Percentiles rank a stretch among this genome's conserved stretches.
These are phyloP conservation scores for Kazachstania kunashirensis DNA, from an alignment of 805 yeast species.

Conservation along the genomic window DNA sequence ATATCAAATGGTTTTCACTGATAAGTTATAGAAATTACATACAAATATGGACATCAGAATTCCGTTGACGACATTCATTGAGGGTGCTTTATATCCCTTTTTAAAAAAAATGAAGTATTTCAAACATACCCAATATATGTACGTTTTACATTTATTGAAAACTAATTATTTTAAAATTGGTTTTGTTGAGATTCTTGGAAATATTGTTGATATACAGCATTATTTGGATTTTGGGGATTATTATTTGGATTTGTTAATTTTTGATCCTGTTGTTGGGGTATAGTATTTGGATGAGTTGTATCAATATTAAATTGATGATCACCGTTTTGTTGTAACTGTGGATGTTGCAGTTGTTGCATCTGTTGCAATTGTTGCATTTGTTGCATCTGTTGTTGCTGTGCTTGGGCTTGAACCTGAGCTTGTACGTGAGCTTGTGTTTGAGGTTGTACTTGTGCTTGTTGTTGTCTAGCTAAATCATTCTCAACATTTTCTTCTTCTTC, in stretches of 20 bases:
- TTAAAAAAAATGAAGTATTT: too few relatives aligned
- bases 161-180: constrained; percentile 33
- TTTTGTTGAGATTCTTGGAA: constrained; percentile 48
- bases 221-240: constrained; percentile 32
- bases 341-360: constrained; percentile 6
- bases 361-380: constrained; percentile 1
- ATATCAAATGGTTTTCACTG: too few relatives aligned
- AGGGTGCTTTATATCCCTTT: too few relatives aligned
- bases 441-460: constrained; percentile 11
- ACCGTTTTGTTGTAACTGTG: constrained; percentile 6
- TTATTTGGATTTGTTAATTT: constrained; percentile 32
- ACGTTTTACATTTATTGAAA: too few relatives aligned
- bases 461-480: constrained; percentile 22
- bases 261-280: background rate
- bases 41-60: too few relatives aligned
- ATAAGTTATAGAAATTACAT: too few relatives aligned
- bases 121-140: too few relatives aligned
- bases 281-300: constrained; percentile 14
- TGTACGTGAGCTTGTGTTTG: constrained; percentile 2
- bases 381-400: constrained; percentile 1
- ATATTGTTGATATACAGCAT: constrained; percentile 54
- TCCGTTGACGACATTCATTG: too few relatives aligned
- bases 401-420: constrained; percentile 4
- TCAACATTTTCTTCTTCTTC: constrained; percentile 43
- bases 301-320: constrained; percentile 9